Conservation (phyloP, 1,284 basidiomycete species). For the Athelia psychrophila region DNA sequence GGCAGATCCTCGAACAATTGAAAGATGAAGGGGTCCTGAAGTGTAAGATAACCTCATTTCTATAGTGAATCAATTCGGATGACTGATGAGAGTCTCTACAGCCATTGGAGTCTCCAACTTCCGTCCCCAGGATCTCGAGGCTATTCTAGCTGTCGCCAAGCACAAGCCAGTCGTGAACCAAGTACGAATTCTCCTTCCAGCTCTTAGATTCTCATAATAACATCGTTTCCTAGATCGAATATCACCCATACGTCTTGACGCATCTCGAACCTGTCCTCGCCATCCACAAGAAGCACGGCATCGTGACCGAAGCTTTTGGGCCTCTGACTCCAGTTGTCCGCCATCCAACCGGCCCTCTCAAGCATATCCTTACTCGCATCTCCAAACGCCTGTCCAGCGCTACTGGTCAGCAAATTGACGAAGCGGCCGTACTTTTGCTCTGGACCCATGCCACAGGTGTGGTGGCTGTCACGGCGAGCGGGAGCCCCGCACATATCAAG, state of each 20-base stretch:
- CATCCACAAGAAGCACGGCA: conserved; percentile 14
- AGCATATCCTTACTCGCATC: conserved; percentile 27
- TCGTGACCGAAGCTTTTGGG: conserved; percentile 15
- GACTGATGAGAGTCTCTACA: conserved; percentile 27
- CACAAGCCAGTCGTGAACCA: conserved; percentile 54
- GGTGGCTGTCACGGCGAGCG: too few species aligned
- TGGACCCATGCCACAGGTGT: conserved; percentile 22
- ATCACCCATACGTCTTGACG: conserved; percentile 15
- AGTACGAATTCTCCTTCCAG: conserved; percentile 20
- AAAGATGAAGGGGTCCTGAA: conserved; percentile 36
- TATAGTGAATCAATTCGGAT: conserved; percentile 37
- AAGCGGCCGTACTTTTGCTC: conserved; percentile 31
- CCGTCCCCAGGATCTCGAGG: conserved; percentile 47
- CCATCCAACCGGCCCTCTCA: conserved; percentile 15
- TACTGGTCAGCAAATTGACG: conserved; percentile 24
- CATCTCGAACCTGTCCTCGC: conserved; percentile 15
- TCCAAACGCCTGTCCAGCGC: conserved; percentile 20
- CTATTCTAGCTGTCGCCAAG: conserved; percentile 39
- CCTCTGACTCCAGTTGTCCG: conserved; percentile 16
- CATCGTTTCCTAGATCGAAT: conserved; percentile 13
- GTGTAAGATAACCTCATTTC: conserved; percentile 19
- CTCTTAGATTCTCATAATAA: too few species aligned
- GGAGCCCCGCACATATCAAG: too few species aligned
- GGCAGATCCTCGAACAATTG: conserved; percentile 31
- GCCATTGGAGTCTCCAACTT: conserved; percentile 61